A percentile compares a stretch with the other conserved stretches of the same genome.
Evolutionary conservation across 345 rosid species (phyloP).

Genomic region (Chamaenerion angustifolium): DNA sequence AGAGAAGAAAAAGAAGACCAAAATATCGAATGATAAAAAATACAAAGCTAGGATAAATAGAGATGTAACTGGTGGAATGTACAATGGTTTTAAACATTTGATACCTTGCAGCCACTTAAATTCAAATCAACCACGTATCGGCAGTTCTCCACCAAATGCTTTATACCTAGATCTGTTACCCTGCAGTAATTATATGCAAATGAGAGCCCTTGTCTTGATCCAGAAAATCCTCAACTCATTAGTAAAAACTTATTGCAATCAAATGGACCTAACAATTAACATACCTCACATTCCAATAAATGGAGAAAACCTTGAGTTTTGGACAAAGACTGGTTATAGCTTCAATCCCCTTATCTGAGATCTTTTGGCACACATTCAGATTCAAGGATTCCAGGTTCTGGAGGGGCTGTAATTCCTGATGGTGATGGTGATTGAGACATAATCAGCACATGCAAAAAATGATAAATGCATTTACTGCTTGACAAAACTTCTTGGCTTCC

Average conservation of each 20-base stretch:
- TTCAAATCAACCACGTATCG: slow-evolving; percentile 51
- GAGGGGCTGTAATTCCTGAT: slow-evolving; percentile 23
- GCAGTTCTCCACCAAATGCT: slow-evolving; percentile 62
- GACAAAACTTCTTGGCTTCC: too few species aligned
- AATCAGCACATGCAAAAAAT: not conserved
- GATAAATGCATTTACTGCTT: not conserved
- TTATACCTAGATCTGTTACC: slow-evolving; percentile 47
- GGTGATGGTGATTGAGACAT: slow-evolving; percentile 23
- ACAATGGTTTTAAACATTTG: not conserved
- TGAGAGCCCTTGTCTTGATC: slow-evolving; percentile 1
- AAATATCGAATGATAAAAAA: too few species aligned
- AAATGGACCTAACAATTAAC: slow-evolving; percentile 7
- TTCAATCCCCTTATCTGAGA: slow-evolving; percentile 72
- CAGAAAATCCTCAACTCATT: not conserved
- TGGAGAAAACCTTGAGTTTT: slow-evolving; percentile 55
- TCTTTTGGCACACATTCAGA: slow-evolving; percentile 91
- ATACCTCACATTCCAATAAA: slow-evolving; percentile 95
- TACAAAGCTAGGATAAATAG: too few species aligned
- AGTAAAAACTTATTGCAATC: not conserved
- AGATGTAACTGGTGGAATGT: too few species aligned
- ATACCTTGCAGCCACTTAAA: slow-evolving; percentile 93
- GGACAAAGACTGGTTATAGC: slow-evolving; percentile 50
- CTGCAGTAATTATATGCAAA: slow-evolving; percentile 22
- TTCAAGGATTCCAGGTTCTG: slow-evolving; percentile 56
- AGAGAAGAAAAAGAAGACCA: too few species aligned